These are phyloP conservation scores for Fusarium sp. DNA, from an alignment of 2,329 filamentous ascomycete genomes.

Conservation along the genomic window DNA sequence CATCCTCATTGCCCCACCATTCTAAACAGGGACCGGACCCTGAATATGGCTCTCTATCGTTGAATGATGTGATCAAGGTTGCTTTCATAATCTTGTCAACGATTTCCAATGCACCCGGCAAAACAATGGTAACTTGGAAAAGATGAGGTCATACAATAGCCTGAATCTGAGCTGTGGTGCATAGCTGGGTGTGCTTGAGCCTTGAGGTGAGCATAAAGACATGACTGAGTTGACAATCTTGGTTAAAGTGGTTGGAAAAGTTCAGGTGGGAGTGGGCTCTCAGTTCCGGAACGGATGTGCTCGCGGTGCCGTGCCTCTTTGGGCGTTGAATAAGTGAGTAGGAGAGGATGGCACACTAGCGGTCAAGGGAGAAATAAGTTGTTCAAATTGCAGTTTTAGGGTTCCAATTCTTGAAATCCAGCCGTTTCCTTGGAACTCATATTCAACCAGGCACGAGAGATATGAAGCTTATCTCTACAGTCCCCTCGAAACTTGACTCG, in stretches of 20 bases:
- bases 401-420: background rate
- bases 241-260: background rate
- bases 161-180: background rate
- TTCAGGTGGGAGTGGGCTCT: background rate
- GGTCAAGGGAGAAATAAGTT: conserved; percentile 5
- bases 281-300: conserved; percentile 3
- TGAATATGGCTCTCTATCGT: background rate
- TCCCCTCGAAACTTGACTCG: background rate
- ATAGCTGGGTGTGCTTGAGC: background rate
- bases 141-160: background rate
- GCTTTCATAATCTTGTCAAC: background rate
- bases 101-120: background rate
- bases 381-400: background rate
- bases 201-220: background rate
- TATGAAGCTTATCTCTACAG: background rate
- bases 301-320: conserved; percentile 8
- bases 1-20: conserved; percentile 1
- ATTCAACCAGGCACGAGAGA: background rate
- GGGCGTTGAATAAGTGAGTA: background rate
- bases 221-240: background rate
- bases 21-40: background rate
- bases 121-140: background rate
- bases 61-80: background rate
- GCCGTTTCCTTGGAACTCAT: background rate
- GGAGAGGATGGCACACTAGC: background rate